Conservation (phyloP, 1,284 basidiomycete genomes). For the Rhodotorula sp. region DNA sequence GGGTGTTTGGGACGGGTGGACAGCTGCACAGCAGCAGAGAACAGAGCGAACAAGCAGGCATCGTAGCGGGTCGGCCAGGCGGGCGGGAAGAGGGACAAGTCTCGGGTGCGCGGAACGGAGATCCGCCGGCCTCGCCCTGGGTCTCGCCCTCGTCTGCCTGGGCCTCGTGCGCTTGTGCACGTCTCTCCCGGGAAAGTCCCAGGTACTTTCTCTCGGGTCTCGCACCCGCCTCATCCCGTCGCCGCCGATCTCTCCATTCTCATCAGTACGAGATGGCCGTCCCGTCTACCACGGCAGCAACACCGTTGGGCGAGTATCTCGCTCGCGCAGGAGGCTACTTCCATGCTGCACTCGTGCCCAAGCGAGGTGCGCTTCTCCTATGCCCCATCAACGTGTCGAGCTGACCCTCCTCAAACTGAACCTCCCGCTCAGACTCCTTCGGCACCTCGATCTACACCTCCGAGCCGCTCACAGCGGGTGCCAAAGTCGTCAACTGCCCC, state of each 20-base stretch:
- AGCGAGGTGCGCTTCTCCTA: constrained; percentile 1
- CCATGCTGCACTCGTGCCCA: not conserved
- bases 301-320: constrained; percentile 1
- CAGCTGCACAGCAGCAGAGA: too few species aligned
- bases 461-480: constrained; percentile 57
- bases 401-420: not conserved
- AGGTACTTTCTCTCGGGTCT: too few species aligned
- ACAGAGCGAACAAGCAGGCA: too few species aligned
- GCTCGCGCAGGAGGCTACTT: constrained; percentile 5
- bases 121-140: too few species aligned
- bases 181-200: too few species aligned
- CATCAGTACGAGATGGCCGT: not conserved
- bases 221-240: not conserved
- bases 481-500: constrained; percentile 69
- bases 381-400: not conserved
- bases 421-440: constrained; percentile 45
- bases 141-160: too few species aligned
- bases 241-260: not conserved
- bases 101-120: too few species aligned
- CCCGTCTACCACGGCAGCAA: not conserved
- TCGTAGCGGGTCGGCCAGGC: too few species aligned
- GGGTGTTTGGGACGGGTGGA: too few species aligned
- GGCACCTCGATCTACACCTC: constrained; percentile 65
- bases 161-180: too few species aligned
- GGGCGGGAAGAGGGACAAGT: too few species aligned